Evolutionary conservation across 306 rosid species (phyloP).

Genomic region (Myrica gale): DNA sequence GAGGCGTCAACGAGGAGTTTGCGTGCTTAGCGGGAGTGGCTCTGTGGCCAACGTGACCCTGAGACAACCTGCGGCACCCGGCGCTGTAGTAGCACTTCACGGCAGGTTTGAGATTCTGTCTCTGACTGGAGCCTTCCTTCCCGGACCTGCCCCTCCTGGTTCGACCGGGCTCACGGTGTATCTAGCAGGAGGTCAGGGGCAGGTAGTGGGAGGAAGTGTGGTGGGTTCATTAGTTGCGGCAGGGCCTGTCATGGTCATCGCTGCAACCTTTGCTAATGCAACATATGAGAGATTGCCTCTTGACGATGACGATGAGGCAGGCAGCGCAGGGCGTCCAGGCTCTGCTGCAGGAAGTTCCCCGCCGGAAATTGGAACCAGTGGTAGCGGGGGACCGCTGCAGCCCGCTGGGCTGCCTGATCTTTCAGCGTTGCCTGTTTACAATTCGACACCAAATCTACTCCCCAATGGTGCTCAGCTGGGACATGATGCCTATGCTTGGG

Average conservation of each 20-base stretch:
- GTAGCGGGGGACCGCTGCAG: constrained; percentile 47
- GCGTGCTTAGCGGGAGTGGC: constrained; percentile 91
- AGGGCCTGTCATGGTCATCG: constrained; percentile 88
- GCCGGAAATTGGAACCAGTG: constrained; percentile 47
- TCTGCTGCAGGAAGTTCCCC: constrained; percentile 47
- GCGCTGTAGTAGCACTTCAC: constrained; percentile 76
- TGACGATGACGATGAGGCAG: constrained; percentile 74
- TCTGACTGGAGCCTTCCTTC: constrained; percentile 75
- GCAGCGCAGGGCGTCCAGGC: constrained; percentile 34
- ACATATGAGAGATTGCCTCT: constrained; percentile 89
- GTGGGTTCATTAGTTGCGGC: constrained; percentile 87
- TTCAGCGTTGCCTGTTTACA: constrained; percentile 58
- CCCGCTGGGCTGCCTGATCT: constrained; percentile 53
- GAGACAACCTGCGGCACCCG: constrained; percentile 78
- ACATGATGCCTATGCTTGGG: constrained; percentile 77
- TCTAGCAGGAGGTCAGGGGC: constrained; percentile 82
- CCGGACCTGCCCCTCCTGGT: constrained; percentile 90
- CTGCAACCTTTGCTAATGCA: constrained; percentile 93
- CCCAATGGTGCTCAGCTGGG: constrained; percentile 63
- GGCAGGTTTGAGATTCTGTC: constrained; percentile 92
- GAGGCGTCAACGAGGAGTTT: constrained; percentile 87
- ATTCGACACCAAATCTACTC: constrained; percentile 60
- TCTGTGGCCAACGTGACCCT: constrained; percentile 85
- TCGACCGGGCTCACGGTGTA: constrained; percentile 82
- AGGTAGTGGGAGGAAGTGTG: constrained; percentile 87